Evolutionary conservation across 257 asterid species (phyloP), one percentile per base, ranked within the genome.

Genomic region (Lycium barbarum): DNA sequence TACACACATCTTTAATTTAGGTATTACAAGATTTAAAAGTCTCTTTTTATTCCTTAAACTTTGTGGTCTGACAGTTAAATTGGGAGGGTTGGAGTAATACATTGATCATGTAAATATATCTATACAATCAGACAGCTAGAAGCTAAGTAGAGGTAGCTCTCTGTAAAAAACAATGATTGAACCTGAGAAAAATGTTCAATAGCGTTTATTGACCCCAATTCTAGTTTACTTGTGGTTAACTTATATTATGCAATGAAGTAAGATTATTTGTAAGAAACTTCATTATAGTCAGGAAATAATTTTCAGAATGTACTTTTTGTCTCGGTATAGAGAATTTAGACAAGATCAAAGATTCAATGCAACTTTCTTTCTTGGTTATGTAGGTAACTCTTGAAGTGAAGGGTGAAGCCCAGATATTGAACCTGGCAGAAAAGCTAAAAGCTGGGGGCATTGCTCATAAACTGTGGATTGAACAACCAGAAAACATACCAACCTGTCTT

Each of bases 331-430:
- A 36, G 40, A 36, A 33, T 4, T 62, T 80, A 79, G 84, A 59
- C 9, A 40, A 58, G 38, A 57, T 80, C 36, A 59, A 38, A 7
- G 17, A 67, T 70, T 61, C 47, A 66, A 49, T 47, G 11, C 72
- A 82, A 71, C 45, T 33, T 63, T 67, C 38, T 14, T 84, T 63
- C 33, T 9, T 47, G 72, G 33, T 54, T 78, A 53, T 78, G 82
- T 92, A 94, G 98, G 98, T 96, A 14, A 93, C 98, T 2, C 95
- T 96, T 74, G 99, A 96, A 90, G 98, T 95, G 22, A 96, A 96
- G 89, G 97, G 97, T 26, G 97, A 95, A 89, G 68, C 96, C 62
- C 98, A 95, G 91, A 71, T 96, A 61, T 45, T 90, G 43, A 95
- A 87, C 91, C 89, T 96, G 86, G 90, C 97, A 0, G 98, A 91